phyloP scores from a whole-genome alignment of 805 yeast genomes.

The Candida yuanshanica region DNA sequence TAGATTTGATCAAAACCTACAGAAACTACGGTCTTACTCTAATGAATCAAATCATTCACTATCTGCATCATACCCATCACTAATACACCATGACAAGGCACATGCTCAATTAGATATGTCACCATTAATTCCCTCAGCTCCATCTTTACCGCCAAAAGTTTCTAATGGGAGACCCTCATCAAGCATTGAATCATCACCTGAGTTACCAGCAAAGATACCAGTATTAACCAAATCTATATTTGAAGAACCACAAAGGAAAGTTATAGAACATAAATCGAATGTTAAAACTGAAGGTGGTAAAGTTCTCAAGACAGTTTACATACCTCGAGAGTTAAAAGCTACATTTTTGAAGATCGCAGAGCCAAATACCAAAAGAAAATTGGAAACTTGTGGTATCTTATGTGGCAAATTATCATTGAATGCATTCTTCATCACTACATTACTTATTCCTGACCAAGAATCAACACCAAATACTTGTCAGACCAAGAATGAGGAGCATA shows the following conservation, averaged over 20 bases:
- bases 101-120: conserved; percentile 2
- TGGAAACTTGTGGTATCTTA: conserved; percentile 64
- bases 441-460: conserved; percentile 58
- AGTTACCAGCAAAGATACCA: background rate
- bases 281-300: conserved; percentile 50
- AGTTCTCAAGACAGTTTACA: conserved; percentile 45
- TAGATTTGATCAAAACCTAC: conserved; percentile 8
- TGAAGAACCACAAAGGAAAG: background rate
- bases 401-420: conserved; percentile 57
- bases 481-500: conserved; percentile 52
- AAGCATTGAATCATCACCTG: background rate
- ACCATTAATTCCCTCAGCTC: background rate
- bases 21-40: background rate
- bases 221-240: background rate
- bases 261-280: conserved; percentile 31
- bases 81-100: conserved; percentile 7
- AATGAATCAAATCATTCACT: background rate
- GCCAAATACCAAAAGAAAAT: conserved; percentile 40
- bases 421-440: conserved; percentile 58
- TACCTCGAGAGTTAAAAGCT: conserved; percentile 40
- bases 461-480: conserved; percentile 59
- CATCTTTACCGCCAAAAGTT: background rate
- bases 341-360: conserved; percentile 42
- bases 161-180: background rate
- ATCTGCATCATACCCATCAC: conserved; percentile 16